Conservation (phyloP, 345 rosid species). For the Eucalyptus tenuipes region DNA sequence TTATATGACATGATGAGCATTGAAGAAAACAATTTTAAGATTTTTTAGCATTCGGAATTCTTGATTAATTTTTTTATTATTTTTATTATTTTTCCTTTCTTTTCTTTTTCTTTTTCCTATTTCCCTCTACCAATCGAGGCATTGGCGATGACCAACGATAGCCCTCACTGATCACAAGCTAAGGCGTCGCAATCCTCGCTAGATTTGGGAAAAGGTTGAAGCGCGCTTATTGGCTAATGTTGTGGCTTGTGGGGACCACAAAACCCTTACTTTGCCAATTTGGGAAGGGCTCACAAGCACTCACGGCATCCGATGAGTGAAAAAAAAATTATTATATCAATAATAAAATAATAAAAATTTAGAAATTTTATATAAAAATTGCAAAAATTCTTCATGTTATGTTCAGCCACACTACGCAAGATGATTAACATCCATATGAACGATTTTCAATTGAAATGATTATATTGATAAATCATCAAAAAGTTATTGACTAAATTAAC, state of each 20-base stretch:
- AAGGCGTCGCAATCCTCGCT: fast-evolving
- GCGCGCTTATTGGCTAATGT: fast-evolving
- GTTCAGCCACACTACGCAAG: fast-evolving
- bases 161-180: fast-evolving
- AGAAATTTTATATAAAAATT: too few relatives aligned
- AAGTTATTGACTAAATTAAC: fast-evolving
- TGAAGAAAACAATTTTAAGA: fast-evolving
- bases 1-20: fast-evolving
- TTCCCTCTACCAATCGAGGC: fast-evolving
- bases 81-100: fast-evolving
- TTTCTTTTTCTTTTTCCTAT: background rate
- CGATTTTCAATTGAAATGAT: fast-evolving
- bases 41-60: background rate
- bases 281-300: background rate
- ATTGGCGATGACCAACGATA: fast-evolving
- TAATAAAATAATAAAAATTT: too few relatives aligned
- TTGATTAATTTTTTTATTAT: too few relatives aligned
- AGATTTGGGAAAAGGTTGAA: too few relatives aligned
- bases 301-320: fast-evolving
- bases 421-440: fast-evolving
- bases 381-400: background rate
- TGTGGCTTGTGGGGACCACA: background rate
- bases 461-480: too few relatives aligned
- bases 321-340: background rate
- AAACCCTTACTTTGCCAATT: too few relatives aligned